Evolutionary conservation across 805 yeast genomes (phyloP).

Genomic region (Myxozyma mucilagina): DNA sequence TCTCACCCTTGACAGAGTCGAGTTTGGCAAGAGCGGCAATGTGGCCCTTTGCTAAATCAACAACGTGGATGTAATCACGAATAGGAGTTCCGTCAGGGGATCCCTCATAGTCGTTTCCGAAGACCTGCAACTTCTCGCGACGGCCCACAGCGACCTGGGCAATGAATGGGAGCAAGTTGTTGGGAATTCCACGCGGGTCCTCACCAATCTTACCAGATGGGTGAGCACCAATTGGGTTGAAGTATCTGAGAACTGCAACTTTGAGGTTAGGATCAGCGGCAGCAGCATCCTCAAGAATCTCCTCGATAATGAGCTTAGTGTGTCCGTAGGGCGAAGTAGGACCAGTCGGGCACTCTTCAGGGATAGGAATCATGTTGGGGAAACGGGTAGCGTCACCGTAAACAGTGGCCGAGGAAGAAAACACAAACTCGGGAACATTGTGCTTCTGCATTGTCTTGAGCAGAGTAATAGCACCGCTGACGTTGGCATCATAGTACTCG

Average conservation of each 20-base stretch:
- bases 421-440: slow-evolving; percentile 58
- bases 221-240: slow-evolving; percentile 86
- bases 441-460: slow-evolving; percentile 53
- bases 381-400: slow-evolving; percentile 79
- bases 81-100: slow-evolving; percentile 79
- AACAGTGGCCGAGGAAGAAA: slow-evolving; percentile 79
- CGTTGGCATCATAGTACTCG: slow-evolving; percentile 66
- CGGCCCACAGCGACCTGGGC: slow-evolving; percentile 78
- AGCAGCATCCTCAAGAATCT: slow-evolving; percentile 55
- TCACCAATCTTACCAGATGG: slow-evolving; percentile 80
- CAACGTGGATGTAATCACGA: slow-evolving; percentile 78
- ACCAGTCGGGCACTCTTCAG: slow-evolving; percentile 71
- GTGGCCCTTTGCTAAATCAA: slow-evolving; percentile 78
- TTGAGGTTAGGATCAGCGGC: slow-evolving; percentile 43
- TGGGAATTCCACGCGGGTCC: slow-evolving; percentile 76
- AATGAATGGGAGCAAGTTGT: slow-evolving; percentile 70
- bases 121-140: slow-evolving; percentile 63
- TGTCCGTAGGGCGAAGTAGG: slow-evolving; percentile 79
- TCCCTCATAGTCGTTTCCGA: slow-evolving; percentile 65
- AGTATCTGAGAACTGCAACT: slow-evolving; percentile 68
- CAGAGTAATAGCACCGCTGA: slow-evolving; percentile 62
- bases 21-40: slow-evolving; percentile 67
- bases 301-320: slow-evolving; percentile 67
- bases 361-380: slow-evolving; percentile 72
- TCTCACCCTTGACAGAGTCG: slow-evolving; percentile 34